phyloP scores from a whole-genome alignment of 2,329 filamentous ascomycete genomes.

The Pseudomassariella vexata region DNA sequence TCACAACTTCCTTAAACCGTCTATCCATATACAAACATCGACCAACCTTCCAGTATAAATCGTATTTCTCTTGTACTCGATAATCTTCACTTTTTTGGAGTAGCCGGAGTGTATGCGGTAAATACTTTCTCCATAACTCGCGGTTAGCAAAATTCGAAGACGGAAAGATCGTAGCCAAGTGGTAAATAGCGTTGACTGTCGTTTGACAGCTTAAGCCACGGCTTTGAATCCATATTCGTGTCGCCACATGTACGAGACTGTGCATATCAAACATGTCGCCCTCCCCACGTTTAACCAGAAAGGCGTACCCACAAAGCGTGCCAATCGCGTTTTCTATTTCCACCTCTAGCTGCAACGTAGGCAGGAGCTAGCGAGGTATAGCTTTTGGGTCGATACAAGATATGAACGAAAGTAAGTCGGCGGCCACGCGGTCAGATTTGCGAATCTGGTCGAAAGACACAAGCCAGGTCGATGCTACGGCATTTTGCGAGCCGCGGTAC shows the following conservation, averaged over 20 bases:
- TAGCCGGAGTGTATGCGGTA: conserved; percentile 20
- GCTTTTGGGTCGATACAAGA: conserved; percentile 32
- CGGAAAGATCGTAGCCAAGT: conserved; percentile 6
- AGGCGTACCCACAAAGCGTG: conserved; percentile 25
- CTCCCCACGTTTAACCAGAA: conserved; percentile 19
- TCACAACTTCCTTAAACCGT: conserved; percentile 11
- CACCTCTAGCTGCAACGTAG: conserved; percentile 8
- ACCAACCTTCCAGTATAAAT: conserved; percentile 15
- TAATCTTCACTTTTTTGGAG: conserved; percentile 12
- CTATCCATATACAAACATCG: conserved; percentile 14
- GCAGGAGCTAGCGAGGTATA: conserved; percentile 29
- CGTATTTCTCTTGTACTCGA: conserved; percentile 11
- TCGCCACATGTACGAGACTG: conserved; percentile 27
- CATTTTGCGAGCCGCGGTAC: conserved; percentile 24
- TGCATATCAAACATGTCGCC: conserved; percentile 28
- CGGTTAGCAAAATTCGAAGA: conserved; percentile 8
- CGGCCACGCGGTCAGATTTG: conserved; percentile 20
- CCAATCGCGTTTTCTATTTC: conserved; percentile 21
- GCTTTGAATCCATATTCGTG: conserved; percentile 20
- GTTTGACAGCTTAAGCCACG: conserved; percentile 5
- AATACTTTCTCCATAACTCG: conserved; percentile 16
- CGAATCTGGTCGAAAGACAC: conserved; percentile 34
- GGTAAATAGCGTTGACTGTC: conserved; percentile 2
- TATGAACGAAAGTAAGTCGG: conserved; percentile 30
- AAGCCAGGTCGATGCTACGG: conserved; percentile 31